These are phyloP conservation scores for Lentinula sp. DNA, from an alignment of 768 basidiomycete species.

Conservation along the genomic window DNA sequence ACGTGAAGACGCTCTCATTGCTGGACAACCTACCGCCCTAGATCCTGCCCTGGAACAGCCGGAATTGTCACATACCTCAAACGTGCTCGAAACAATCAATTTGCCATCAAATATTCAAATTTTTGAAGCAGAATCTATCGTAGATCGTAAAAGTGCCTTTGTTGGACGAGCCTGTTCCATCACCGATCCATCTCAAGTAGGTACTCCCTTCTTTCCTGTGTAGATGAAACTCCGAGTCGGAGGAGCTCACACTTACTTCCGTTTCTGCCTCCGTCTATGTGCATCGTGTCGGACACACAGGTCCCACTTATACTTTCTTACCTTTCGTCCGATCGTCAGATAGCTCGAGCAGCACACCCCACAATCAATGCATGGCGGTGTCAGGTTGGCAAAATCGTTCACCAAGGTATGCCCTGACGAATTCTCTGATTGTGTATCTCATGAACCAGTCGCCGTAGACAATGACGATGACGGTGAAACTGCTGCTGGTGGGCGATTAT, in stretches of 20 bases:
- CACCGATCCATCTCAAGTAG: constrained; percentile 69
- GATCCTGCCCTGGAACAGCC: constrained; percentile 12
- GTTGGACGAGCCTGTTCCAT: constrained; percentile 82
- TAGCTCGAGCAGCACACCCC: constrained; percentile 72
- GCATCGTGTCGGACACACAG: constrained; percentile 25
- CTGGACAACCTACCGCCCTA: constrained; percentile 7
- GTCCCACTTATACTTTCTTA: constrained; percentile 62
- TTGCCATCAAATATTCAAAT: constrained; percentile 64
- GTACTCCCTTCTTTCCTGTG: background rate
- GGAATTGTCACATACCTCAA: background rate
- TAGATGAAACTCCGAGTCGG: background rate
- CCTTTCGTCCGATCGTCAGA: constrained; percentile 65
- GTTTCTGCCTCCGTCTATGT: background rate
- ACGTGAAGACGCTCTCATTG: constrained; percentile 39
- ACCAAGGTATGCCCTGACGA: constrained; percentile 54
- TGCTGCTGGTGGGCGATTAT: constrained; percentile 85
- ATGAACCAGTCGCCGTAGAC: constrained; percentile 38
- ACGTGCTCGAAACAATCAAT: constrained; percentile 8
- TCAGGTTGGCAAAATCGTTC: constrained; percentile 56
- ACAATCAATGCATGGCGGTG: constrained; percentile 82
- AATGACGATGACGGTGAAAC: constrained; percentile 95
- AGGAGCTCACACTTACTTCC: background rate
- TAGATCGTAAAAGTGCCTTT: constrained; percentile 82
- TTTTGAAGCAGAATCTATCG: constrained; percentile 69
- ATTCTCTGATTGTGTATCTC: background rate